phyloP scores from a whole-genome alignment of 306 rosid genomes.

The Lathyrus oleraceus region DNA sequence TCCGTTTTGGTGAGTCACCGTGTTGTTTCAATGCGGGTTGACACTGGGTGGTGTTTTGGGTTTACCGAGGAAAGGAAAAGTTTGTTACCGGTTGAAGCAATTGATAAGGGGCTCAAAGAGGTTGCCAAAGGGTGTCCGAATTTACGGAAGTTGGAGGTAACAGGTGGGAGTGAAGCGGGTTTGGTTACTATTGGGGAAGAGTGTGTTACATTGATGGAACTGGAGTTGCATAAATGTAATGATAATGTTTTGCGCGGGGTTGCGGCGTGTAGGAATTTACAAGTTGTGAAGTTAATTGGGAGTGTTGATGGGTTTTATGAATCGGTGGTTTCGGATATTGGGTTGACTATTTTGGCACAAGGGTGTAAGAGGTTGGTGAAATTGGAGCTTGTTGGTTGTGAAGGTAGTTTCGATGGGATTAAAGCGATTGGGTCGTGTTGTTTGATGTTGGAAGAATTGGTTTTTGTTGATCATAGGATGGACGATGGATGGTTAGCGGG shows the following conservation, averaged over 20 bases:
- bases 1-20: constrained; percentile 7
- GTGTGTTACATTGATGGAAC: constrained; percentile 26
- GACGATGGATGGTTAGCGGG: constrained; percentile 89
- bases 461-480: constrained; percentile 75
- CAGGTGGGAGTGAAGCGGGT: constrained; percentile 18
- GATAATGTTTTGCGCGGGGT: constrained; percentile 34
- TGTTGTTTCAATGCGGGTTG: constrained; percentile 13
- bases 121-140: constrained; percentile 31
- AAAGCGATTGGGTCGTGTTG: constrained; percentile 90
- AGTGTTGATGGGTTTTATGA: constrained; percentile 54
- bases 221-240: constrained; percentile 30
- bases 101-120: neutral
- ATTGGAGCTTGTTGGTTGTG: constrained; percentile 81
- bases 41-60: constrained; percentile 3
- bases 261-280: constrained; percentile 49
- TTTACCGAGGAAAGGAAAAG: neutral
- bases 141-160: constrained; percentile 14
- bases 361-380: constrained; percentile 84
- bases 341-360: constrained; percentile 80
- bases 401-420: constrained; percentile 87
- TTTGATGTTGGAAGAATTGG: constrained; percentile 78
- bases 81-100: constrained; percentile 8
- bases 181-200: neutral
- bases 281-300: constrained; percentile 67
- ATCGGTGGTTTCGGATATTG: constrained; percentile 72